A percentile compares a stretch with the other conserved stretches of the same genome.
These are phyloP conservation scores for Hyphopichia pseudoburtonii DNA, from an alignment of 1,139 yeast species.

Conservation along the genomic window DNA sequence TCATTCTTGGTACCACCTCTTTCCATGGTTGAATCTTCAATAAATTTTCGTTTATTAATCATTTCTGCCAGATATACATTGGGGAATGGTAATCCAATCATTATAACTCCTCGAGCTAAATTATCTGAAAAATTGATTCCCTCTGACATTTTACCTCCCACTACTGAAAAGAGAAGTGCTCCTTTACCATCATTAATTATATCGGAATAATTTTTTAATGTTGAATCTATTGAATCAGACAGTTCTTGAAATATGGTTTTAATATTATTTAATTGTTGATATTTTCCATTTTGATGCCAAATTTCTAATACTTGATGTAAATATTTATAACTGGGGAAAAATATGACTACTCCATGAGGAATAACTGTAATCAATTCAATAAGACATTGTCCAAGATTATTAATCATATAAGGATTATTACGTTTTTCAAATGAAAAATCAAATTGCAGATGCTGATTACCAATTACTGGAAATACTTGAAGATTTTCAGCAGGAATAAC, in stretches of 20 bases:
- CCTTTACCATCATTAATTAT: slow-evolving; percentile 40
- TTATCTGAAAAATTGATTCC: slow-evolving; percentile 91
- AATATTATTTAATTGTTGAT: slow-evolving; percentile 27
- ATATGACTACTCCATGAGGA: slow-evolving; percentile 77
- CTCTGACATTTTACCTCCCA: slow-evolving; percentile 92
- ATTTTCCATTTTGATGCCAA: too few species aligned
- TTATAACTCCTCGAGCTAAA: slow-evolving; percentile 80
- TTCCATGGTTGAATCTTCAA: slow-evolving; percentile 46
- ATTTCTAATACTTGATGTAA: slow-evolving; percentile 45
- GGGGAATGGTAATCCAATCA: slow-evolving; percentile 91
- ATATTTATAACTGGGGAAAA: slow-evolving; percentile 84
- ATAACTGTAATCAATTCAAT: slow-evolving; percentile 41
- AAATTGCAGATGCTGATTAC: slow-evolving; percentile 29
- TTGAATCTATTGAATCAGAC: slow-evolving; percentile 41
- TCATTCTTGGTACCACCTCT: slow-evolving; percentile 41
- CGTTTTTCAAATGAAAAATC: slow-evolving; percentile 74
- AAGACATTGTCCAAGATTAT: slow-evolving; percentile 53
- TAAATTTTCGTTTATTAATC: slow-evolving; percentile 66
- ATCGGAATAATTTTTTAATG: slow-evolving; percentile 52
- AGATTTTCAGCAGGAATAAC: slow-evolving; percentile 74
- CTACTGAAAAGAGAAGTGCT: slow-evolving; percentile 78
- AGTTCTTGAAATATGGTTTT: slow-evolving; percentile 64
- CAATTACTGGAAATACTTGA: slow-evolving; percentile 54
- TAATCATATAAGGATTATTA: slow-evolving; percentile 44
- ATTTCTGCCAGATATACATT: slow-evolving; percentile 82